Percentiles rank a stretch among this genome's conserved stretches.
Conservation (phyloP, 345 rosid species). For the Arabidopsis suecica region DNA sequence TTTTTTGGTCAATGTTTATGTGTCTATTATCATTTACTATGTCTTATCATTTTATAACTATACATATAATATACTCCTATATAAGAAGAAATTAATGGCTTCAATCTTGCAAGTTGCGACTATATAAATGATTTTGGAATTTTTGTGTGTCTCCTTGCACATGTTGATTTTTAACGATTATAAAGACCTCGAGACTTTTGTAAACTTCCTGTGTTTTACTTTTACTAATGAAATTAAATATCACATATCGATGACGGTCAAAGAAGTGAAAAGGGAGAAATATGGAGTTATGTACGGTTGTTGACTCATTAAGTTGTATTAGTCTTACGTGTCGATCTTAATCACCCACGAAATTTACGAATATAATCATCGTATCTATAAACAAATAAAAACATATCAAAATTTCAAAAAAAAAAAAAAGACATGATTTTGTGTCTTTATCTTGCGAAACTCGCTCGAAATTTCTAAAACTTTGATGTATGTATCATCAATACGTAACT, state of each 20-base stretch:
- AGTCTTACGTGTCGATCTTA: conserved; percentile 24
- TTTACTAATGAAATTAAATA: neutral
- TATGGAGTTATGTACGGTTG: neutral
- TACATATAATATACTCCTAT: neutral
- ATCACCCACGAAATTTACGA: conserved; percentile 5
- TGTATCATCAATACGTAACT: too few relatives aligned
- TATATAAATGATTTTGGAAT: neutral
- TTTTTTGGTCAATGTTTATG: neutral
- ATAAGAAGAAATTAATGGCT: neutral
- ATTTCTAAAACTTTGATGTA: neutral
- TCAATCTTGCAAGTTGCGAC: neutral
- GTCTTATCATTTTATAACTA: neutral
- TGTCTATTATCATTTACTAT: neutral
- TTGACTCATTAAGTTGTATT: conserved; percentile 15
- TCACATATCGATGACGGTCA: neutral
- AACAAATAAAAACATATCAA: neutral
- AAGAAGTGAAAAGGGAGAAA: neutral
- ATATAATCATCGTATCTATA: neutral
- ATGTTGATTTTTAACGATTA: neutral
- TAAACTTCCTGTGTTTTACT: neutral
- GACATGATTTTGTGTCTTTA: neutral
- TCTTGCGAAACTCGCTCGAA: conserved; percentile 28
- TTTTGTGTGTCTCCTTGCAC: neutral
- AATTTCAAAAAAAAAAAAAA: too few relatives aligned
- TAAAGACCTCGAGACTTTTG: neutral